Evolutionary conservation across 305 asterid species (phyloP), one percentile per base, ranked within the genome.

Genomic region (Fraxinus latifolia): DNA sequence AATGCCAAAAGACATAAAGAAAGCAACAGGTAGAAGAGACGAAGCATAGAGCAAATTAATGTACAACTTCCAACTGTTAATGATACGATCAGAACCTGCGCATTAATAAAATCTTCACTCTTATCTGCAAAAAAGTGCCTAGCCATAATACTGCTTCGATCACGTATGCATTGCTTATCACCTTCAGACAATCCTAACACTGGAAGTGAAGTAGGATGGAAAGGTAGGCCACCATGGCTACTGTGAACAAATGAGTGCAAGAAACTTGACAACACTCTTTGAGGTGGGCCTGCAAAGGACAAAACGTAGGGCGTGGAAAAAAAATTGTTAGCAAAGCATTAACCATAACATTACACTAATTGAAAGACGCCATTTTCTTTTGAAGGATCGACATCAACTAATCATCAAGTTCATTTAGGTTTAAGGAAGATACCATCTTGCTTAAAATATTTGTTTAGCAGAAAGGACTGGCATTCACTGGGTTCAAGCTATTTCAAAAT

Each of bases 101-200:
- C 84, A 80, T 92, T 92, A 83, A 96, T 95, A 82, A 95, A 96
- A 50, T 95, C 98, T 86, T 96, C 98, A 74, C 89, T 89, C 87
- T 88, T 95, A 87, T 95, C 99, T 62, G 98, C 99, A 91, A 93
- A 93, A 82, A 96, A 89, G 85, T 96, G 99, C 4, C 98, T 97
- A 81, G 99, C 98, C 99, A 96, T 96, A 79, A 96, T 96, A 83
- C 98, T 93, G 90, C 98, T 95, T 76, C 98, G 98, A 85, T 96
- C 97, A 71, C 97, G 98, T 89, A 95, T 95, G 91, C 99, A 95
- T 85, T 89, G 95, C 85, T 96, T 96, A 81, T 96, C 99, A 80
- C 96, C 94, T 84, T 91, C 95, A 81, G 99, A 96, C 87, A 96
- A 89, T 82, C 99, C 99, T 89, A 96, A 89, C 81, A 87, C 86